These are phyloP conservation scores for Emergomyces orientalis DNA, from an alignment of 2,329 filamentous ascomycete species.

Conservation along the genomic window DNA sequence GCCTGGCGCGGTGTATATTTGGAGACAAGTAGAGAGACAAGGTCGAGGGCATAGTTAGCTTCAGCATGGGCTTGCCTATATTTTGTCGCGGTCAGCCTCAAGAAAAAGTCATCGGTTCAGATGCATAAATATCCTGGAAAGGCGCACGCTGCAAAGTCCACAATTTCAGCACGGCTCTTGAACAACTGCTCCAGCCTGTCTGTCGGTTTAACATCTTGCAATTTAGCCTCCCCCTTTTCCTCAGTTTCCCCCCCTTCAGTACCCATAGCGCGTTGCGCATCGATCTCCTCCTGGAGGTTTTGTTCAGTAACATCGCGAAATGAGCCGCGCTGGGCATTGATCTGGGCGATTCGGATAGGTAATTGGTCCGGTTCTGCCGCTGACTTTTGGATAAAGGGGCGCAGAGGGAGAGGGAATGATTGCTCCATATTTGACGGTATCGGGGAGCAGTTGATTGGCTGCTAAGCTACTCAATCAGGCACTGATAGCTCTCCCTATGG, in stretches of 20 bases:
- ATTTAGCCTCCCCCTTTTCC: constrained; percentile 39
- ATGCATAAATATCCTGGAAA: neutral
- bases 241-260: constrained; percentile 40
- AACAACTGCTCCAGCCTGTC: constrained; percentile 35
- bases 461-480: neutral
- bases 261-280: constrained; percentile 32
- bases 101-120: neutral
- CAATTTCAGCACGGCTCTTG: constrained; percentile 38
- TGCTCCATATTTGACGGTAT: constrained; percentile 26
- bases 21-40: constrained; percentile 73
- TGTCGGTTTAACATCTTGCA: constrained; percentile 20
- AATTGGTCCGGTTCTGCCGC: constrained; percentile 38
- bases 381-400: constrained; percentile 38
- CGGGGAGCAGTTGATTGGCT: neutral
- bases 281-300: constrained; percentile 60
- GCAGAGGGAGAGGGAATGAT: constrained; percentile 49
- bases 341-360: constrained; percentile 66
- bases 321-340: constrained; percentile 68
- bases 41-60: constrained; percentile 62
- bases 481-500: neutral
- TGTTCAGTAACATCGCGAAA: constrained; percentile 73
- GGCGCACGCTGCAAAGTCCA: constrained; percentile 35
- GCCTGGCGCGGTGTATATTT: constrained; percentile 67
- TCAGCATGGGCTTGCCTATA: constrained; percentile 38
- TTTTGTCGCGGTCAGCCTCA: neutral